phyloP scores from a whole-genome alignment of 257 asterid genomes.

The Gentiana straminea region DNA sequence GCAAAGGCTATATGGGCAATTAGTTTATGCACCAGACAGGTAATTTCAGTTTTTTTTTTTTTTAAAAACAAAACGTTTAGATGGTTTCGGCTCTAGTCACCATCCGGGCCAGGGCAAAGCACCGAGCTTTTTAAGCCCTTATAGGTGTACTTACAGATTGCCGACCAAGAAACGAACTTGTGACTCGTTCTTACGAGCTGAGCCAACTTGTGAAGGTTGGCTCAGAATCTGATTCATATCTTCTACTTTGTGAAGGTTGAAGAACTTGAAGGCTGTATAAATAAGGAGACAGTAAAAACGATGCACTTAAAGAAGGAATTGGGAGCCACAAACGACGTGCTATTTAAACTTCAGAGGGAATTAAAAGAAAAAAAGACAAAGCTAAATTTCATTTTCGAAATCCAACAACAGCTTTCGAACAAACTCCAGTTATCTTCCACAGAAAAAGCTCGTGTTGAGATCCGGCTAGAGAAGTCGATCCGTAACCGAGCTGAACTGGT shows the following conservation, averaged over 20 bases:
- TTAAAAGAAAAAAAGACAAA: constrained; percentile 38
- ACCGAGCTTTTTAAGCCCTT: too few relatives aligned
- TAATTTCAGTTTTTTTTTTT: constrained; percentile 12
- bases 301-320: constrained; percentile 29
- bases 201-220: too few relatives aligned
- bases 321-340: constrained; percentile 29
- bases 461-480: constrained; percentile 39
- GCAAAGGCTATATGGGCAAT: constrained; percentile 47
- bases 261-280: constrained; percentile 27
- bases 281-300: constrained; percentile 24
- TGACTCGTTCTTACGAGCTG: too few relatives aligned
- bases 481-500: constrained; percentile 32
- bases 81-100: too few relatives aligned
- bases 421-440: constrained; percentile 38
- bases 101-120: too few relatives aligned
- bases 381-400: constrained; percentile 37
- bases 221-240: neutral
- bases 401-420: constrained; percentile 41
- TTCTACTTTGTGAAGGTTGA: constrained; percentile 25
- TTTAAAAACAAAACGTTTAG: neutral
- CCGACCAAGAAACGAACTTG: too few relatives aligned
- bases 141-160: too few relatives aligned
- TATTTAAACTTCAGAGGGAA: constrained; percentile 32
- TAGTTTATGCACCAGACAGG: constrained; percentile 36
- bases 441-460: constrained; percentile 32